phyloP scores from a whole-genome alignment of 2,329 filamentous ascomycete genomes.

The Colletotrichum liriopes region DNA sequence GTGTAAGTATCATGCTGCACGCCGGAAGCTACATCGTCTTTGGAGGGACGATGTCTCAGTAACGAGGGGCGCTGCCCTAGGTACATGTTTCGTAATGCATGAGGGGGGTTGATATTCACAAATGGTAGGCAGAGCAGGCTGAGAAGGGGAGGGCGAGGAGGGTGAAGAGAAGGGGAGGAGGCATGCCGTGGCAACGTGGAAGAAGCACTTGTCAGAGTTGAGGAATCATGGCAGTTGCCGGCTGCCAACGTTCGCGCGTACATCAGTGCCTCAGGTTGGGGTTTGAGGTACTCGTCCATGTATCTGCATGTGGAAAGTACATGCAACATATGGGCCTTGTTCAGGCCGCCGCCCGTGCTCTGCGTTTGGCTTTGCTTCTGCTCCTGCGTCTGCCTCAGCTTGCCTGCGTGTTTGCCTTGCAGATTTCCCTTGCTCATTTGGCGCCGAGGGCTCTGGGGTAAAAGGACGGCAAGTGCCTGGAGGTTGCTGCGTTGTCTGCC shows the following conservation, averaged over 20 bases:
- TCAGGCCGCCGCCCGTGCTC: background rate
- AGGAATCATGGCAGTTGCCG: constrained; percentile 8
- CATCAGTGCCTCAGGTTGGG: background rate
- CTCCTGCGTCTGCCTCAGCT: background rate
- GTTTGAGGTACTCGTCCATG: background rate
- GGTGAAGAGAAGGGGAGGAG: background rate
- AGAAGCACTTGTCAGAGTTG: background rate
- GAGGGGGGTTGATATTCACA: constrained; percentile 22
- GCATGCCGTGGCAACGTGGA: constrained; percentile 1
- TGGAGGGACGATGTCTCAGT: background rate
- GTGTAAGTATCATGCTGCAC: constrained; percentile 14
- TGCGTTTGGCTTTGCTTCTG: background rate
- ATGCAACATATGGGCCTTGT: background rate
- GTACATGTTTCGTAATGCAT: background rate
- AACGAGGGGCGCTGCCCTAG: background rate
- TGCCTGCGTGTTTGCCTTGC: no score
- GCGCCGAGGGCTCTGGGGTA: background rate
- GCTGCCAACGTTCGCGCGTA: background rate
- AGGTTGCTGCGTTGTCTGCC: constrained; percentile 22
- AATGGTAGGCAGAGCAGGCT: background rate
- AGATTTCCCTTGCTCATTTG: background rate
- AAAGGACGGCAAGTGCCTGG: background rate
- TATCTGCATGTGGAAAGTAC: background rate
- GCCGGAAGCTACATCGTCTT: constrained; percentile 4
- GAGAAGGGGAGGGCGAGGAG: background rate